Conservation (phyloP, 169 alveolate species). For the Eimeria brunetti region DNA sequence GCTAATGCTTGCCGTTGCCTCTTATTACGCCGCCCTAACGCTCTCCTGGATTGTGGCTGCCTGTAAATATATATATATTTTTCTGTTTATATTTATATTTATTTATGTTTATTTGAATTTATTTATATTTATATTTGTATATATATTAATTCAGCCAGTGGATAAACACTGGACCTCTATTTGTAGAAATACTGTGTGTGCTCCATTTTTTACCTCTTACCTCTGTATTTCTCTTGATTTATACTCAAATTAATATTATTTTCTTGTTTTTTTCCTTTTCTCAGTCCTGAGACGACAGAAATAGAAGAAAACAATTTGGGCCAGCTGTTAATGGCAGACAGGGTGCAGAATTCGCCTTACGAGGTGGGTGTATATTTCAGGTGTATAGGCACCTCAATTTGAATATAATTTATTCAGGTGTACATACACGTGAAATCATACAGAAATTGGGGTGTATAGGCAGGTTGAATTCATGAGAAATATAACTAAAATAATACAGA, state of each 20-base stretch:
- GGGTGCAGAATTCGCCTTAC: slow-evolving; percentile 75
- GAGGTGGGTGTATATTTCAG: slow-evolving; percentile 47
- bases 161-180: background rate
- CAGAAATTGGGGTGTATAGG: no score
- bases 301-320: slow-evolving; percentile 76
- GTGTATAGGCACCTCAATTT: background rate
- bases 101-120: background rate
- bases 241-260: background rate
- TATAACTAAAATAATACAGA: no score
- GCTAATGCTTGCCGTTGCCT: no score
- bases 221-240: background rate
- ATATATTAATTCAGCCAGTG: background rate
- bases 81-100: background rate
- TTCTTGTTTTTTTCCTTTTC: background rate
- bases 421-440: no score
- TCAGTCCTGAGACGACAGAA: slow-evolving; percentile 62
- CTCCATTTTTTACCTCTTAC: background rate
- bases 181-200: background rate
- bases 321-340: slow-evolving; percentile 70
- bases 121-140: no score
- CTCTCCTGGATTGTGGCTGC: no score
- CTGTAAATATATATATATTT: no score
- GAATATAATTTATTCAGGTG: no score
- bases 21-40: no score
- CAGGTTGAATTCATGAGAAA: no score